A percentile compares a stretch with the other conserved stretches of the same genome.
These are phyloP conservation scores for Aureobasidium sp. DNA, from an alignment of 2,329 filamentous ascomycete species.

Conservation along the genomic window DNA sequence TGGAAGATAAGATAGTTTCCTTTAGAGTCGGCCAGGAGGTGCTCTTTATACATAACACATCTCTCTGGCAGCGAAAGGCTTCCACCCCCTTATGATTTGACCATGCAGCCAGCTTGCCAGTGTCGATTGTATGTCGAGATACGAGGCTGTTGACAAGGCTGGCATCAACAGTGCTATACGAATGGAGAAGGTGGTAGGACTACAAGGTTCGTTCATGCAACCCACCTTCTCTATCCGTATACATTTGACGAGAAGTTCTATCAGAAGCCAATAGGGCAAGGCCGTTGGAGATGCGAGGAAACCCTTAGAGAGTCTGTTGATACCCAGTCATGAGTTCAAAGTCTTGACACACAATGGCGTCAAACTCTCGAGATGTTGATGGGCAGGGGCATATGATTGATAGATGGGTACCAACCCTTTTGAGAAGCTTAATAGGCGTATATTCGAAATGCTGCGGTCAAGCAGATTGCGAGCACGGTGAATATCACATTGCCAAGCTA, in stretches of 20 bases:
- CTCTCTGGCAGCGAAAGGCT: background rate
- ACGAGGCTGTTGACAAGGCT: background rate
- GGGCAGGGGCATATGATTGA: background rate
- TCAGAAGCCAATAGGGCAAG: constrained; percentile 4
- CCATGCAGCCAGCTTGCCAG: background rate
- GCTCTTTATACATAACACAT: background rate
- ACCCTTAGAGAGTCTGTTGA: background rate
- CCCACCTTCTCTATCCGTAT: constrained; percentile 6
- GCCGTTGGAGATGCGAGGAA: background rate
- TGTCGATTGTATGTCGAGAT: background rate
- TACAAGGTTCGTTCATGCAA: background rate
- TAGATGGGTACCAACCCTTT: background rate
- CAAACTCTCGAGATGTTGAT: background rate
- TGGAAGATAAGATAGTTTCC: background rate
- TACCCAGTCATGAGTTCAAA: background rate
- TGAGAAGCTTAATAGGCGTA: constrained; percentile 8
- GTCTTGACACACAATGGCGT: background rate
- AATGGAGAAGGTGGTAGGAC: background rate
- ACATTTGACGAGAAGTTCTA: background rate
- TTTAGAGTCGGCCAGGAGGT: background rate
- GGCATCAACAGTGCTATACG: background rate
- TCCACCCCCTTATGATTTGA: background rate
- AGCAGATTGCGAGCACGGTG: background rate
- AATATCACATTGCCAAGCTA: constrained; percentile 8
- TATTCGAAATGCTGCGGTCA: background rate